Percentiles rank a stretch among this genome's conserved stretches.
Conservation (phyloP, 2,329 filamentous ascomycete species). For the Colletotrichum sp. region DNA sequence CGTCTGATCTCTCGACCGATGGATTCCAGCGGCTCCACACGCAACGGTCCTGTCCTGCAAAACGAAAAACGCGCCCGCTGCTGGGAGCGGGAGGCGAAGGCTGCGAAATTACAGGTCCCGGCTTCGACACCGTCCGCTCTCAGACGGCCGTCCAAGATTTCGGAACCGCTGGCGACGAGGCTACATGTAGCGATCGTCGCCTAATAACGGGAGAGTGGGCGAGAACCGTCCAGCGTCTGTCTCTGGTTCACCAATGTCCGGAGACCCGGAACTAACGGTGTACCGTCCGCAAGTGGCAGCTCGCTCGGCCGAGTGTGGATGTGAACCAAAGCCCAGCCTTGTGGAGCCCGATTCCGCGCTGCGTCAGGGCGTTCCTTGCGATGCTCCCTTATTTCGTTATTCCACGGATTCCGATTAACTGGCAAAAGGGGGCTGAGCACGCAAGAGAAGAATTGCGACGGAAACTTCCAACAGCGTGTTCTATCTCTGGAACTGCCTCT, state of each 20-base stretch:
- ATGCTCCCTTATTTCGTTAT: neutral
- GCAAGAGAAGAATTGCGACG: neutral
- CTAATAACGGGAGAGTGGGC: neutral
- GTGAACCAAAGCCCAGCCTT: conserved; percentile 2
- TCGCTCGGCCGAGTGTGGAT: conserved; percentile 1
- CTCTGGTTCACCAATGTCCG: neutral
- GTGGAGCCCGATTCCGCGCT: neutral
- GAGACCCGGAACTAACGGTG: neutral
- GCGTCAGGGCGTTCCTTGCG: conserved; percentile 4
- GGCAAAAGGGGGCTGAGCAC: neutral
- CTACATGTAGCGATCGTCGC: neutral
- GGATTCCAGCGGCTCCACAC: neutral
- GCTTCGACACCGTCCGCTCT: neutral
- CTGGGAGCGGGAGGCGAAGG: neutral
- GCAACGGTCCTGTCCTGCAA: neutral
- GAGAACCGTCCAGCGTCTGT: neutral
- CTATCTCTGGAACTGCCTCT: neutral
- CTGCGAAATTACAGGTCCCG: conserved; percentile 9
- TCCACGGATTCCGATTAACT: neutral
- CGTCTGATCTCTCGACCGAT: conserved; percentile 13
- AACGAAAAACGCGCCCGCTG: neutral
- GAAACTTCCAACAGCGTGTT: neutral
- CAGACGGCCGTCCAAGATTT: neutral
- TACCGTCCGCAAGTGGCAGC: neutral
- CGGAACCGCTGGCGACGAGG: neutral